Conservation (phyloP, 371 early-diverging fungal species). For the Modicella reniformis region DNA sequence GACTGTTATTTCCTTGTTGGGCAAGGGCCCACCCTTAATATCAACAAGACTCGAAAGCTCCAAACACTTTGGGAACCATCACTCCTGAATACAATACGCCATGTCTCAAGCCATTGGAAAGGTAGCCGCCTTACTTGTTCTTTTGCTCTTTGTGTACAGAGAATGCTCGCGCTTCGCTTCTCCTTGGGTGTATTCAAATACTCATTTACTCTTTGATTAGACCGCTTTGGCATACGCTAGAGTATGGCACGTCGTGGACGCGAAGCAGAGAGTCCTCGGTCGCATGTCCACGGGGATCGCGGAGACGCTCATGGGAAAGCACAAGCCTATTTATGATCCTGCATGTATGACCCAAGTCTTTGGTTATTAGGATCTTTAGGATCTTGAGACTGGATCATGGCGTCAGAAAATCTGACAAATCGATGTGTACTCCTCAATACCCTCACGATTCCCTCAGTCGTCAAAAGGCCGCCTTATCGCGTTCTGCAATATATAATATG, state of each 20-base stretch:
- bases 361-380: neutral
- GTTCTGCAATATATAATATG: neutral
- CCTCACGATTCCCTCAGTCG: too few relatives aligned
- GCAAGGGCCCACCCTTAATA: constrained; percentile 16
- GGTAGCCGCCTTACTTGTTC: constrained; percentile 24
- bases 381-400: neutral
- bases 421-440: too few relatives aligned
- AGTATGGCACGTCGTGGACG: constrained; percentile 96
- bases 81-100: constrained; percentile 10
- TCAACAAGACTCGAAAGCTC: constrained; percentile 24
- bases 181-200: neutral
- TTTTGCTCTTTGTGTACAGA: too few relatives aligned
- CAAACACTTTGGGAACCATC: too few relatives aligned
- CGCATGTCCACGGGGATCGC: constrained; percentile 88
- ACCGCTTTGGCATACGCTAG: constrained; percentile 92
- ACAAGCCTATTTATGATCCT: constrained; percentile 95
- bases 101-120: constrained; percentile 67
- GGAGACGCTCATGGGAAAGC: constrained; percentile 95
- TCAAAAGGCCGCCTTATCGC: too few relatives aligned
- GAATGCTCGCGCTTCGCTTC: neutral
- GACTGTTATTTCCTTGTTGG: too few relatives aligned
- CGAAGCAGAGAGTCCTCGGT: constrained; percentile 89
- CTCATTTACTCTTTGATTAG: constrained; percentile 56
- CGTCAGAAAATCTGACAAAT: too few relatives aligned
- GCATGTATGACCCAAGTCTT: constrained; percentile 68